Evolutionary conservation across 805 yeast species (phyloP).

Genomic region (Metschnikowia borealis): DNA sequence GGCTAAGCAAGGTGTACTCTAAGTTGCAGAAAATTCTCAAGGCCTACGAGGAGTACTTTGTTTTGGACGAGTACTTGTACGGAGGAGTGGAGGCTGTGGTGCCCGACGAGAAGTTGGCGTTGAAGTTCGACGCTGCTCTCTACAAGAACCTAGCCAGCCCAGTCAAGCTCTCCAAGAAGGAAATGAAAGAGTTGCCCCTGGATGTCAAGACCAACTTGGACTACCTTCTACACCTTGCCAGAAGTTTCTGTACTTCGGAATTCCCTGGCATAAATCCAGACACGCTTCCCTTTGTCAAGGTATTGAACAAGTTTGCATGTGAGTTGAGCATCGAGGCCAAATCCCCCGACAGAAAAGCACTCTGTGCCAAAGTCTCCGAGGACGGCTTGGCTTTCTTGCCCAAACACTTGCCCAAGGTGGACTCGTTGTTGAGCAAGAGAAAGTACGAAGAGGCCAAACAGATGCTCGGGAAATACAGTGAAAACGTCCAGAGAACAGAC

Average conservation of each 20-base stretch:
- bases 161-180: constrained; percentile 27
- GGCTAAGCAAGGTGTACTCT: constrained; percentile 48
- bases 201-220: constrained; percentile 40
- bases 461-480: constrained; percentile 29
- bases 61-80: constrained; percentile 26
- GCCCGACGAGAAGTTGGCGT: constrained; percentile 10
- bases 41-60: constrained; percentile 43
- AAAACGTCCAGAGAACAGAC: constrained; percentile 37
- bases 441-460: constrained; percentile 38
- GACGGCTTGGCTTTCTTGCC: constrained; percentile 35
- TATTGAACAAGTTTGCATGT: constrained; percentile 37
- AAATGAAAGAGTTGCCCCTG: constrained; percentile 20
- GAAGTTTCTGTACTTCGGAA: constrained; percentile 24
- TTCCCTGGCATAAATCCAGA: constrained; percentile 12
- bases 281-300: constrained; percentile 24
- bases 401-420: constrained; percentile 32
- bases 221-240: constrained; percentile 37
- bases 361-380: constrained; percentile 21
- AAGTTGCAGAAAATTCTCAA: constrained; percentile 40
- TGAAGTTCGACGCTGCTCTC: constrained; percentile 9
- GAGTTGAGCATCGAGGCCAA: constrained; percentile 33
- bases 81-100: constrained; percentile 6
- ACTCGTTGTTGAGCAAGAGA: constrained; percentile 29
- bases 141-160: constrained; percentile 7
- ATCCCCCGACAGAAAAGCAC: constrained; percentile 20